Base-by-base conservation (phyloP, 2,329 filamentous ascomycete genomes). In the Emergomyces orientalis region DNA sequence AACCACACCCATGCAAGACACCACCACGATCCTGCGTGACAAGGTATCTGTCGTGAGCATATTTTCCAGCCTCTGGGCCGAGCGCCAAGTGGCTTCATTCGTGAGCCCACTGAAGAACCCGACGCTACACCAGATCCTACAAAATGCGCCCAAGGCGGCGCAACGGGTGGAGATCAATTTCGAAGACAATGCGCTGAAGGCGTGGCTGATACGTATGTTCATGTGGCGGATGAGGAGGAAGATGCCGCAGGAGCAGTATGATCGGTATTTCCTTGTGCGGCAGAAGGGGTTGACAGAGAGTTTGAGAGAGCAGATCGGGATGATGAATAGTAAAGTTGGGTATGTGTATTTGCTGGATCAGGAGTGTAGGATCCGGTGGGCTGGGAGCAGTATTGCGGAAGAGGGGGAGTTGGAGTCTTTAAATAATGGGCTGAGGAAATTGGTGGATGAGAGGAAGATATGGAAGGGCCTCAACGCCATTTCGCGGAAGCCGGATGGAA, bases 291-390 rank as follows among this genome's bases (percentile, higher is more conserved):
- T 87, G 27, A 79, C 76, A 17, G 81, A 85, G 58, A 73, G 78
- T 22, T 77, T 86, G 49, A 80, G 82, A 67, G 83, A 86, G 70
- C 79, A 82, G 4, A 82, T 87, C 69, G 85, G 84, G 5, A 74
- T 96, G 72, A 78, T 96, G 72, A 99, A 99, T 76, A 86, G 86
- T 68, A 95, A 92, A 76, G 93, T 97, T 41, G 93, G 92, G 45
- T 97, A 97, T 77, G 88, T 92, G 4, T 99, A 96, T 76, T 81
- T 99, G 57, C 81, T 99, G 63, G 94, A 99, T 74, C 81, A 86
- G 65, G 82, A 92, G 66, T 96, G 91, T 74, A 89, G 86, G 76
- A 95, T 99, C 69, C 84, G 94, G 63, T 99, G 94, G 94, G 94
- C 93, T 0, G 94, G 90, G 3, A 96, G 91, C 66, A 79, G 75